These are phyloP conservation scores for Limnanthes douglasii DNA, from an alignment of 345 rosid genomes.

Conservation along the genomic window DNA sequence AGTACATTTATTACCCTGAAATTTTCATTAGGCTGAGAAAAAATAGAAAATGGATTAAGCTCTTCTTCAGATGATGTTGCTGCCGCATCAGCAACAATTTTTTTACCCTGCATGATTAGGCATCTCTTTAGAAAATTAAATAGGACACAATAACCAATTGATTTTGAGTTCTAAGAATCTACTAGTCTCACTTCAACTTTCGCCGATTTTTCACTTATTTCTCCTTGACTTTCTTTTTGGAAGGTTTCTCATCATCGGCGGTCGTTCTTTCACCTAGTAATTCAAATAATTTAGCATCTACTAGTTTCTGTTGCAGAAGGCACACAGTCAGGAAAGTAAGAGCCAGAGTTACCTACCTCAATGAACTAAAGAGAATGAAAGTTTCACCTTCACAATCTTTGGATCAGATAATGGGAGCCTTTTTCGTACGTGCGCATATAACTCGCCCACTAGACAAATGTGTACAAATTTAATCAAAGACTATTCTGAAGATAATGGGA, in stretches of 20 bases:
- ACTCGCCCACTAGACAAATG: slow-evolving; percentile 42
- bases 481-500: no score
- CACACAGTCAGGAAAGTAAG: slow-evolving; percentile 5
- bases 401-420: slow-evolving; percentile 90
- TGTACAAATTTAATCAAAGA: slow-evolving; percentile 2
- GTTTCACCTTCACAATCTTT: slow-evolving; percentile 62
- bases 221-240: slow-evolving; percentile 76
- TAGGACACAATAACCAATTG: neutral
- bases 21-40: slow-evolving; percentile 83
- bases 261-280: slow-evolving; percentile 88
- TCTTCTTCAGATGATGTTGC: slow-evolving; percentile 77
- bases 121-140: slow-evolving; percentile 7
- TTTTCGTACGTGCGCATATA: slow-evolving; percentile 60
- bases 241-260: slow-evolving; percentile 82
- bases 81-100: slow-evolving; percentile 24
- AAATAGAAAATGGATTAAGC: slow-evolving; percentile 66
- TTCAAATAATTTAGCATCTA: slow-evolving; percentile 59
- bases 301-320: slow-evolving; percentile 44
- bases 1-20: slow-evolving; percentile 39
- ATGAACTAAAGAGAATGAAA: slow-evolving; percentile 5
- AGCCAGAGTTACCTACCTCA: neutral
- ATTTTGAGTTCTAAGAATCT: slow-evolving; percentile 4
- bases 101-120: slow-evolving; percentile 34
- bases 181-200: slow-evolving; percentile 49
- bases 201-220: slow-evolving; percentile 77